Evolutionary conservation across 1,284 basidiomycete genomes (phyloP), one percentile per base, ranked within the genome.

Genomic region (Erythrobasidium hasegawianum): DNA sequence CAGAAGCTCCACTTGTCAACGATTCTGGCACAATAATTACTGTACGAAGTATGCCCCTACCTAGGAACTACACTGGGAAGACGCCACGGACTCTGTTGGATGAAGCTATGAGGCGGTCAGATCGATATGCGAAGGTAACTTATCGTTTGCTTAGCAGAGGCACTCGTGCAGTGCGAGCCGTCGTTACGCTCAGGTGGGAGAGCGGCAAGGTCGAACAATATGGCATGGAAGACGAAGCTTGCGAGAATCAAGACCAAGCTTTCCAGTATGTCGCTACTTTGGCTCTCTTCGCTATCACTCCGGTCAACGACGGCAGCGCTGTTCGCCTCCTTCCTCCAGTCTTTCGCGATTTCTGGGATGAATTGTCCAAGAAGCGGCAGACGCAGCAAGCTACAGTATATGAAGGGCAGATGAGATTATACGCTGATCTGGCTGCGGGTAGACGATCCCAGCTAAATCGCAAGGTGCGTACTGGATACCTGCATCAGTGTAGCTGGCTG

Each of bases 301-400:
- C 75, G 43, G 74, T 75, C 24, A 72, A 74, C 18, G 75, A 75
- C 57, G 72, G 75, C 33, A 73, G 75, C 7, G 70, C 73, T 1
- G 73, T 78, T 67, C 74, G 77, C n/a, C 72, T 73, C 27, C 81
- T 98, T 20, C 90, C 93, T n/a, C 81, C 87, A 0, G 83, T 84
- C 10, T 96, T 87, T 76, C 84, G 92, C 65, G 89, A 93, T 74
- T 80, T 97, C 41, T 99, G 96, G 96, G 88, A 92, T 67, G 91
- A 97, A 77, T 79, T 97, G 22, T 90, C 94, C 72, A 76, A 75
- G 4, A 78, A 80, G 29, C 81, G 89, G 68, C 88, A 87, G 72
- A 72, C 76, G 9, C 80, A 80, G 49, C 85, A 88, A 57, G 85
- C 92, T 68, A 77, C 75, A 18, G 81, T 80, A 39, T 91, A 92